Percentiles rank a stretch among this genome's conserved stretches.
These are phyloP conservation scores for Dendrobium catenatum DNA, from an alignment of 106 monocot species.

Conservation along the genomic window DNA sequence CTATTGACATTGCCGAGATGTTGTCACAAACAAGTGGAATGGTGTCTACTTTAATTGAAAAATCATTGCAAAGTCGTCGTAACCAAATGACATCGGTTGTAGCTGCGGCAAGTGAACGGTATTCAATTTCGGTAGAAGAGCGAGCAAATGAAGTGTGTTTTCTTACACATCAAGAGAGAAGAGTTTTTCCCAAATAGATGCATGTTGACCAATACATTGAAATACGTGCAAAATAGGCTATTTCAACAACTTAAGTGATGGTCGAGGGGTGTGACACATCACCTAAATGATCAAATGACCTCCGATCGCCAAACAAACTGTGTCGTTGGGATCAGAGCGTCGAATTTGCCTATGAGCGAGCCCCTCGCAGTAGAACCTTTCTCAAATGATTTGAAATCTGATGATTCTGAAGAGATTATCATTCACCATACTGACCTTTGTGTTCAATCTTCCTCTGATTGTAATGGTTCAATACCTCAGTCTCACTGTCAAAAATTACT, in stretches of 20 bases:
- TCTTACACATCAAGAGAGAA: constrained; percentile 7
- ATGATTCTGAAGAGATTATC: constrained; percentile 31
- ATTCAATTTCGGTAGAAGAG: not conserved
- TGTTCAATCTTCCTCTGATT: constrained; percentile 19
- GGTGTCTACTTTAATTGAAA: too few relatives aligned
- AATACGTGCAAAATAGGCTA: too few relatives aligned
- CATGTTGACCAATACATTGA: too few relatives aligned
- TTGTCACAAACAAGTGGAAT: too few relatives aligned
- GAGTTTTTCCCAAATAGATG: not conserved
- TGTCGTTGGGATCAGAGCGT: too few relatives aligned
- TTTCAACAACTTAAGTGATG: too few relatives aligned
- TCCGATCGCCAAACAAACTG: too few relatives aligned
- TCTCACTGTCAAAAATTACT: constrained; percentile 28
- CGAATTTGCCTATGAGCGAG: too few relatives aligned
- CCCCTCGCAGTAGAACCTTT: not conserved
- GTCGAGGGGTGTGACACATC: too few relatives aligned
- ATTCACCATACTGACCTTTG: constrained; percentile 20
- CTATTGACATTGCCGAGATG: too few relatives aligned
- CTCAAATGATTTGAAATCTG: constrained; percentile 15
- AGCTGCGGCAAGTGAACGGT: not conserved
- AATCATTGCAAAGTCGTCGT: not conserved
- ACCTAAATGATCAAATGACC: too few relatives aligned
- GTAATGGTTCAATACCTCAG: constrained; percentile 45
- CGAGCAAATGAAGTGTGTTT: constrained; percentile 2
- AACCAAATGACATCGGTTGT: constrained; percentile 3